Evolutionary conservation across 192 early-diverging fungal genomes (phyloP).

Genomic region (Podila horticola): DNA sequence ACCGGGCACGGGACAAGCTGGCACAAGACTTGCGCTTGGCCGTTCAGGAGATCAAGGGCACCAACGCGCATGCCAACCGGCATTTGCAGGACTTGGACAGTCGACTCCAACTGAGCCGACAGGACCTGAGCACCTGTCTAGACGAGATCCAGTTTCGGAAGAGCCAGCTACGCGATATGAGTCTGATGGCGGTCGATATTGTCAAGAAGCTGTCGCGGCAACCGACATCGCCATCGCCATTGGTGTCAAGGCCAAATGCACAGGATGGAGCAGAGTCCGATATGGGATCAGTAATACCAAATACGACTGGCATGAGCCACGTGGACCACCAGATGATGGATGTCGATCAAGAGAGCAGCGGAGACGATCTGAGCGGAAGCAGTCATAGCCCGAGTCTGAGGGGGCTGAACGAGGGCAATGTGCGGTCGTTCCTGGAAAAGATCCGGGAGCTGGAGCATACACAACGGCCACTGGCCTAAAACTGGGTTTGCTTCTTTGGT

Average conservation of each 20-base stretch:
- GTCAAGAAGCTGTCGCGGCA: slow-evolving; percentile 25
- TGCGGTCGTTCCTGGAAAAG: slow-evolving; percentile 42
- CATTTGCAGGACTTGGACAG: slow-evolving; percentile 36
- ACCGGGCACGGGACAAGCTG: slow-evolving; percentile 18
- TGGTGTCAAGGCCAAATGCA: background rate
- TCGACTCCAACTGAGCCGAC: slow-evolving; percentile 38
- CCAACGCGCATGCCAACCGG: slow-evolving; percentile 14
- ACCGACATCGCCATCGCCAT: background rate
- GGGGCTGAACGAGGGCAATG: slow-evolving; percentile 42
- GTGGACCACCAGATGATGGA: slow-evolving; percentile 1
- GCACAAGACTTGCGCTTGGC: slow-evolving; percentile 6
- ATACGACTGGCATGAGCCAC: background rate
- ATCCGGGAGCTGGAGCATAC: slow-evolving; percentile 35
- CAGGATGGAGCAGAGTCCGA: background rate
- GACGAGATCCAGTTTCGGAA: slow-evolving; percentile 50
- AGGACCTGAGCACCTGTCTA: slow-evolving; percentile 33
- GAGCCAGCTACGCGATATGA: slow-evolving; percentile 46
- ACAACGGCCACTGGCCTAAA: slow-evolving; percentile 7
- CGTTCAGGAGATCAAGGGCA: slow-evolving; percentile 15
- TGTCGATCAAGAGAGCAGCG: background rate
- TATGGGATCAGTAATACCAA: background rate
- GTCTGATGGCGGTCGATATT: slow-evolving; percentile 42
- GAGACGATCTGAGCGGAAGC: background rate
- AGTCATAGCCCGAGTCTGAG: slow-evolving; percentile 7
- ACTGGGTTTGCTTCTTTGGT: too few relatives aligned